Evolutionary conservation across 73 alveolate genomes (phyloP).

Genomic region (Effrenium voratum): DNA sequence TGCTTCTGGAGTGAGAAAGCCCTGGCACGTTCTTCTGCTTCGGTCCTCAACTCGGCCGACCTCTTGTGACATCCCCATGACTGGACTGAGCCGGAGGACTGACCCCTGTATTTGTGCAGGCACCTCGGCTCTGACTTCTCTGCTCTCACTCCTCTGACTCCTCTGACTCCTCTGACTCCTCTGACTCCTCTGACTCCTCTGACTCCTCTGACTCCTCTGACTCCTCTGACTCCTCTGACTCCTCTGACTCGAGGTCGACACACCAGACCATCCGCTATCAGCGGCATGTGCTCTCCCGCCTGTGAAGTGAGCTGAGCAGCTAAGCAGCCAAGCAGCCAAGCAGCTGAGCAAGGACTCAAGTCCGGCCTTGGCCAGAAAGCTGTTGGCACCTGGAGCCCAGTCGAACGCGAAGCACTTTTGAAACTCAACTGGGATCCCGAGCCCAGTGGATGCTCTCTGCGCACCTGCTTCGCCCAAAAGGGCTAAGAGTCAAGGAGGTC

Average conservation of each 20-base stretch:
- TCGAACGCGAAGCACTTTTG: too few species aligned
- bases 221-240: too few species aligned
- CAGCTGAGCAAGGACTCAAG: neutral
- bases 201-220: too few species aligned
- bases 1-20: constrained; percentile 72
- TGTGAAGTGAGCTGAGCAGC: neutral
- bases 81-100: constrained; percentile 5
- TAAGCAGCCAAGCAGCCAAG: neutral
- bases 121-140: constrained; percentile 46
- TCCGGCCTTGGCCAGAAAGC: constrained; percentile 19
- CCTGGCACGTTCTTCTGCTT: constrained; percentile 80
- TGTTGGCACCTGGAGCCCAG: neutral
- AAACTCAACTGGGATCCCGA: too few species aligned
- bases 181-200: too few species aligned
- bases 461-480: too few species aligned
- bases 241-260: too few species aligned
- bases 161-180: too few species aligned
- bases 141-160: too few species aligned
- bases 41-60: constrained; percentile 11
- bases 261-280: constrained; percentile 72
- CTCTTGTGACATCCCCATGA: neutral
- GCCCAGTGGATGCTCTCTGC: too few species aligned
- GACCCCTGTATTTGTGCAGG: constrained; percentile 76
- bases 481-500: too few species aligned
- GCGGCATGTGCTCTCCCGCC: constrained; percentile 90